Base-by-base conservation (phyloP, 2,329 filamentous ascomycete species). In the Pseudopyrenochaeta lycopersici region DNA sequence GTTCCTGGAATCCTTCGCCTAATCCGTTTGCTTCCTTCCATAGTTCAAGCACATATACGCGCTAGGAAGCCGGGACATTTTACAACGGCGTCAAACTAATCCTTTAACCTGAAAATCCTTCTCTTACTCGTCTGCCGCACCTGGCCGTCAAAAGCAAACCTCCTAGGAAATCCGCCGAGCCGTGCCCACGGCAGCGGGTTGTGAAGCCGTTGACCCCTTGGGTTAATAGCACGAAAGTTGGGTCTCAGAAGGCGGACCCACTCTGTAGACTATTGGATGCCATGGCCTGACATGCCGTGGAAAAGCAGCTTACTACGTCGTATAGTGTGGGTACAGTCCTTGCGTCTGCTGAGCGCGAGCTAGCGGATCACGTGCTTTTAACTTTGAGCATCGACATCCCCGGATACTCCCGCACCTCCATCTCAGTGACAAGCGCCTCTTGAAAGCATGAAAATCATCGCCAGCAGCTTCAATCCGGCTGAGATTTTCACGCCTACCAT, bases 111-210 rank as follows among this genome's bases (percentile, higher is more conserved):
- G 21, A 7, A 12, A 27, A 29, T 41, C 39, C 39, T 29, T 41
- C 39, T 7, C 10, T 21, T 12, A 38, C 23, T 27, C 39, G 12
- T 41, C 39, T 41, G 39, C 39, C 39, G 35, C 18, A 4, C 23
- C 39, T 29, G 39, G 39, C 4, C 39, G 20, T 7, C 35, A 41
- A 41, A 41, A 41, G n/a, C 20, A 41, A 41, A 21, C n/a, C 21
- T 7, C 20, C 35, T 14, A 41, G 39, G 12, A 41, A 23, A 30
- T 41, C 21, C 39, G 23, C 39, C 39, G 39, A 41, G 39, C 39
- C 39, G 39, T 20, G 39, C 39, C 39, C 39, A 41, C 39, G 39
- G 39, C 21, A 27, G 18, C 39, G 39, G 39, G 39, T 29, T 17
- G 14, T 4, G 7, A 18, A 29, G 21, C 39, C 39, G 17, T 12